Evolutionary conservation across 345 rosid species (phyloP).

Genomic region (Sapria himalayana): DNA sequence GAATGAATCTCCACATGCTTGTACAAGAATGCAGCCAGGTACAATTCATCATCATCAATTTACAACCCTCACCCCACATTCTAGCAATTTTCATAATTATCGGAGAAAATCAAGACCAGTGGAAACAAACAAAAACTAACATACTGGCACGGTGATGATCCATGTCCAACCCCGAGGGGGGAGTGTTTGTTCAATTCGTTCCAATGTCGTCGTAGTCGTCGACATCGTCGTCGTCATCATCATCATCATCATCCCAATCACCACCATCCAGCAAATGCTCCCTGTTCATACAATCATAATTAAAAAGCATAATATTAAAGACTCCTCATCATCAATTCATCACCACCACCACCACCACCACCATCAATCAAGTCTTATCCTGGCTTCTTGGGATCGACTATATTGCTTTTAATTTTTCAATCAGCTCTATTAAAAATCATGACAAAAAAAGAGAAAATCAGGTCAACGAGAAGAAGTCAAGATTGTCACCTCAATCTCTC

Average conservation of each 20-base stretch:
- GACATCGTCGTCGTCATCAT: slow-evolving; percentile 12
- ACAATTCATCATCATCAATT: too few relatives aligned
- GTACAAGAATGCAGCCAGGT: too few relatives aligned
- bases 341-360: background rate
- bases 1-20: too few relatives aligned
- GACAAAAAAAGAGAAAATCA: background rate
- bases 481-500: slow-evolving; percentile 50
- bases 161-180: slow-evolving; percentile 2
- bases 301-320: too few relatives aligned
- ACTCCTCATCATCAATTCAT: background rate
- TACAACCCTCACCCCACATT: too few relatives aligned
- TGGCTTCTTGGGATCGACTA: too few relatives aligned
- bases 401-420: too few relatives aligned
- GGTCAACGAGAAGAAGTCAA: background rate
- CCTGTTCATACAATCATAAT: slow-evolving; percentile 35
- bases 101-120: too few relatives aligned
- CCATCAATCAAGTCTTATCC: background rate
- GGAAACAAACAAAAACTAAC: too few relatives aligned
- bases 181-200: slow-evolving; percentile 5
- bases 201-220: slow-evolving; percentile 11
- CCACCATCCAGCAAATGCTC: slow-evolving; percentile 36
- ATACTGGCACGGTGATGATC: background rate
- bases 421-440: background rate
- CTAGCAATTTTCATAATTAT: too few relatives aligned
- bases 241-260: slow-evolving; percentile 23